Base-by-base conservation (phyloP, 306 rosid genomes). In the Sindora glabra region DNA sequence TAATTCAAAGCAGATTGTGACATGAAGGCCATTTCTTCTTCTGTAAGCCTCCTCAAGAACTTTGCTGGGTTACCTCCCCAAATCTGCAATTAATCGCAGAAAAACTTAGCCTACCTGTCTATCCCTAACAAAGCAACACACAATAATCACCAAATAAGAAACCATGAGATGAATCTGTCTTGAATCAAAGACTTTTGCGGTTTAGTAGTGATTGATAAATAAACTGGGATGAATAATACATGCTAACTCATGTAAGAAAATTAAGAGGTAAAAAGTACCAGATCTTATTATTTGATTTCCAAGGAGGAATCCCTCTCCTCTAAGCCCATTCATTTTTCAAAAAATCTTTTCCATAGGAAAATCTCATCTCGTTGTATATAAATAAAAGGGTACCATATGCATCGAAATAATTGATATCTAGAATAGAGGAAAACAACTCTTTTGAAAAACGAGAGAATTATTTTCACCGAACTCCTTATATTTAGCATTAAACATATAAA, bases 61-160 rank as follows among this genome's bases (percentile, higher is more conserved):
- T 73, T 88, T 38, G 99, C 96, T 1, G 99, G 99, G 67, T 89
- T 92, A 37, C 99, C 99, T 62, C 94, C 99, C 98, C 98, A 91
- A 47, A 88, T 90, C 98, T 91, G 77, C 56, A 61, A 62, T 60
- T 34, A 46, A 63, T 19, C 56, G 12, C 14, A 8, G 46, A 10
- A 37, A 6, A 26, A 33, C 24, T 21, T 10, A 59, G 37, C 49
- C 14, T 21, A 32, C 44, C 14, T 19, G 30, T 49, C 49, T 8
- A 22, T 14, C 26, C 21, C 44, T 30, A 67, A 39, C 49, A 63
- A 56, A 15, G 60, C 38, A 15, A 8, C 53, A 45, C 53, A 29
- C 36, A 29, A 55, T 19, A 38, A 47, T 37, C 32, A 6, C 19
- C 18, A 47, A 42, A 17, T 48, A 12, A 64, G 15, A 17, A 14